Evolutionary conservation across 306 rosid genomes (phyloP), one percentile per base, ranked within the genome.

Genomic region (Castanospermum australe): DNA sequence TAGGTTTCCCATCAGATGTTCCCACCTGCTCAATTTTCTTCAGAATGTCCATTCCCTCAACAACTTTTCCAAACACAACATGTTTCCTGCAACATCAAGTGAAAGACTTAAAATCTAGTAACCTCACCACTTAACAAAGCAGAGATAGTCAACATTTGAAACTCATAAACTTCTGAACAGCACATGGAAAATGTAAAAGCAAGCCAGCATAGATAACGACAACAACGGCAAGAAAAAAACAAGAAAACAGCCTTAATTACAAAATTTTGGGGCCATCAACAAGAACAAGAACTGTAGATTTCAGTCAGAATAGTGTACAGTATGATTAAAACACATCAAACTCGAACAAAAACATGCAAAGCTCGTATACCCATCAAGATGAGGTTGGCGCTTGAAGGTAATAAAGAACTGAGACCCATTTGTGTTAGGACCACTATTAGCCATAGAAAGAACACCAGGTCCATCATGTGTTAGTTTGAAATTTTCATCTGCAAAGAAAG

Each of bases 331-430:
- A 62, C 10, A 73, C 17, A 1, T 36, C 75, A 81, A 68, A 76
- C 61, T 24, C 70, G 21, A 39, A 21, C 17, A 14, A 82, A 64
- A 71, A 14, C 67, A 79, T 52, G 75, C 56, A 75, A 64, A 72
- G 57, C 5, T 32, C 13, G 54, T 48, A 78, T 96, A 96, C 99
- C 98, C 93, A 84, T 96, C 88, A 71, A 96, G 98, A 86, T 93
- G 98, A 68, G 92, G 93, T 71, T 90, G 96, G 69, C 86, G 91
- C 92, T 89, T 93, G 86, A 96, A 96, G 59, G 79, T 86, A 59
- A 96, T 88, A 85, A 96, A 96, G 86, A 96, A 96, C 83, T 96
- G 99, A 48, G 99, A 93, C 57, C 98, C 99, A 84, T 96, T 96
- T 77, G 98, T 91, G 86, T 96, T 89, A 69, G 94, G 96, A 38